Evolutionary conservation across 2,329 filamentous ascomycete genomes (phyloP).

Genomic region (Cytospora paraplurivora): DNA sequence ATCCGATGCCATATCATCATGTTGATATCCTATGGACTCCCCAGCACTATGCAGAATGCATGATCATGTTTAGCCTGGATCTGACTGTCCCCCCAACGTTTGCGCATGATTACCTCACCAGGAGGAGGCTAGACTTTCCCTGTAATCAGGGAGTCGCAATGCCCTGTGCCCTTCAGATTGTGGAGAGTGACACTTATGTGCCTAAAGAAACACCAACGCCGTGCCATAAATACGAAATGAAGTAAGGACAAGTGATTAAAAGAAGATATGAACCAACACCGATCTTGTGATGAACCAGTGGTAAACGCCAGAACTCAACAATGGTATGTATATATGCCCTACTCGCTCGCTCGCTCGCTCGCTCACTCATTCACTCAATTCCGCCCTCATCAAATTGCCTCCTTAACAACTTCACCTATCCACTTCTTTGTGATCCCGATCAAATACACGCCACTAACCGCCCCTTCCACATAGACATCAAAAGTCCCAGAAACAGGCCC

Average conservation of each 20-base stretch:
- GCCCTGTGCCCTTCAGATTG: background rate
- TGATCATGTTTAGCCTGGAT: slow-evolving; percentile 2
- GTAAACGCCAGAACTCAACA: slow-evolving; percentile 9
- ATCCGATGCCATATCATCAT: background rate
- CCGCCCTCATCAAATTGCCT: background rate
- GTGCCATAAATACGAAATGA: slow-evolving; percentile 6
- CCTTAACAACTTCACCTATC: background rate
- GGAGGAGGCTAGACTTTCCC: slow-evolving; percentile 5
- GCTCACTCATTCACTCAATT: background rate
- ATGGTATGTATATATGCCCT: background rate
- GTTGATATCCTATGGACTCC: slow-evolving; percentile 4
- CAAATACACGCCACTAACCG: too few relatives aligned
- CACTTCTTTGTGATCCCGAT: background rate
- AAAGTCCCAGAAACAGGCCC: too few relatives aligned
- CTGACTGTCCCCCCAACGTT: background rate
- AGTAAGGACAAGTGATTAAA: background rate
- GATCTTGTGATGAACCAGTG: slow-evolving; percentile 4
- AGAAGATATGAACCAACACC: background rate
- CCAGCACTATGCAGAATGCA: slow-evolving; percentile 9
- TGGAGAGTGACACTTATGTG: background rate
- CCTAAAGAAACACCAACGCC: slow-evolving; percentile 12
- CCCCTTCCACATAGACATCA: too few relatives aligned
- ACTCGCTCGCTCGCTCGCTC: slow-evolving; percentile 3
- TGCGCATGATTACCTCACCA: background rate
- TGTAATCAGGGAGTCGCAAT: background rate